Evolutionary conservation across 148 eudicot species (phyloP), one percentile per base, ranked within the genome.

Genomic region (Cornus controversa): DNA sequence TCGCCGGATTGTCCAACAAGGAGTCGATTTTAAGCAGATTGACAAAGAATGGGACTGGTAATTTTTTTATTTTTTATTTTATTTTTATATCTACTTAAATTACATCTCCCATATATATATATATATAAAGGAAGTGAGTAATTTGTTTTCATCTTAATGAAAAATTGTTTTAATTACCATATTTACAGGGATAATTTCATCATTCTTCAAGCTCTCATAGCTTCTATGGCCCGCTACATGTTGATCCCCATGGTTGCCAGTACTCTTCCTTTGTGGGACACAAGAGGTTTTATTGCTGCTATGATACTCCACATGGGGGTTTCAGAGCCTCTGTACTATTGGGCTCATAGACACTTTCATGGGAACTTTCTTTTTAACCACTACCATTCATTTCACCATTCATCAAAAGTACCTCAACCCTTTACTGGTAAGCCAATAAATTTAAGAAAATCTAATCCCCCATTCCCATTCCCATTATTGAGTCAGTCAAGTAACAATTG

Each of bases 21-120:
- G 93, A 1, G 76, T 88, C 34, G 91, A 90, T 67, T 91, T 90
- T 36, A 83, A 88, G 70, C 96, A 91, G 77, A 83, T 91, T 42
- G 96, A 91, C 34, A 82, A 75, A 34, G 96, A 91, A 79, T 90
- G 91, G 91, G 65, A 91, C 72, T 91, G 96, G 96, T 91, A 90
- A 4, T 10, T 9, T 50, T 20, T 26, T 16, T 42, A 24, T 66
- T 71, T 15, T 24, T 42, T 22, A 1, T 66, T 29, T 29, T 8
- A 4, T 25, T 70, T 5, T 40, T 16, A 9, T 26, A 18, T n/a
- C n/a, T n/a, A n/a, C n/a, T n/a, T n/a, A n/a, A n/a, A n/a, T n/a
- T n/a, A n/a, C n/a, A n/a, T n/a, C n/a, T n/a, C n/a, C n/a, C n/a
- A n/a, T n/a, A n/a, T n/a, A n/a, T n/a, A n/a, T n/a, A n/a, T n/a